Evolutionary conservation across 1,284 basidiomycete genomes (phyloP), one percentile per base, ranked within the genome.

Genomic region (Ustilago tritici): DNA sequence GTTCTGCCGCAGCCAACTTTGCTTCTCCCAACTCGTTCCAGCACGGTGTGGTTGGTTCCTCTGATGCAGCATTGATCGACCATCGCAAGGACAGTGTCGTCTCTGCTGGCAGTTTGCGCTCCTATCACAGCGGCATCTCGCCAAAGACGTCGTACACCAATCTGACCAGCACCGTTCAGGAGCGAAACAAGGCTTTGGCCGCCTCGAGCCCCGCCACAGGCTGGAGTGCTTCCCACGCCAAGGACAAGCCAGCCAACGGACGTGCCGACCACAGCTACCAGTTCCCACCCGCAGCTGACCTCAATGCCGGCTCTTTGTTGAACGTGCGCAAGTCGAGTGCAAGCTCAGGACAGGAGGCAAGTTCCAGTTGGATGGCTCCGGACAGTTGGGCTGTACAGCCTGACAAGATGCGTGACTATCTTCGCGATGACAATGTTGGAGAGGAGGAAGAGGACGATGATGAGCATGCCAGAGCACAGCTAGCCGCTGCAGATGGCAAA

Each of bases 331-430:
- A 81, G 64, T 77, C 77, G 15, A 81, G 77, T 41, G 76, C 79
- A 41, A 69, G 71, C 59, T 77, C 78, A 23, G 70, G 78, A 3
- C 70, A 78, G n/a, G 71, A 64, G 58, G 60, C 75, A 3, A 63
- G 70, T 54, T 85, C 84, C 23, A 75, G 79, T 46, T 86, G 84
- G 84, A 76, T 79, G 76, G 84, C 84, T 19, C 84, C 84, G 14
- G 84, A 84, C 66, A 82, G 80, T 62, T 86, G 84, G 84, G 84
- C 84, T 19, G 84, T 86, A 23, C 82, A 83, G 52, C 74, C 80
- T 4, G 73, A 81, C 55, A 70, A 72, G 59, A 61, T 68, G n/a
- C 65, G 61, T 31, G 81, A 78, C 50, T 68, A 70, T 19, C 67
- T 84, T 15, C 74, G 67, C 23, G 81, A 80, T 62, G 75, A 72